phyloP scores from a whole-genome alignment of 192 early-diverging fungal genomes.

The Mortierella hygrophila region DNA sequence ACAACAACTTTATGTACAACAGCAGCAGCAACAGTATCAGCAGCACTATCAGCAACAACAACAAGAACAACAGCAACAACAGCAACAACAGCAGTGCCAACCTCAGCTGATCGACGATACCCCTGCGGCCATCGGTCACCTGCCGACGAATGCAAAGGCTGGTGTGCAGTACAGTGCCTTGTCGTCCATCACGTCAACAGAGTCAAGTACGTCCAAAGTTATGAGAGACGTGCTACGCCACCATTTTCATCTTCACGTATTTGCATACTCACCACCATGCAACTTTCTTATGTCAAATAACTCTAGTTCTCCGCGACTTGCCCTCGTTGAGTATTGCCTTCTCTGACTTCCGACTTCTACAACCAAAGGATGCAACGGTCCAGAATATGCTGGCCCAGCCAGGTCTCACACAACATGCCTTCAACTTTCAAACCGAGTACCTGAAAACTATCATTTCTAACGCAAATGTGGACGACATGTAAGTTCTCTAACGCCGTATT shows the following conservation, averaged over 20 bases:
- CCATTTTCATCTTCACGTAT: neutral
- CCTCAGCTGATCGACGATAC: neutral
- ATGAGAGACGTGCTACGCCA: neutral
- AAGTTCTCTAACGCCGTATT: neutral
- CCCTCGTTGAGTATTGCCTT: constrained; percentile 31
- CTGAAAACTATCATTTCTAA: constrained; percentile 19
- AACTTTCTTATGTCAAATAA: neutral
- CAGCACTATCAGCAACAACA: neutral
- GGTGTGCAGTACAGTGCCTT: constrained; percentile 42
- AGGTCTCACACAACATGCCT: neutral
- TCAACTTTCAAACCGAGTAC: constrained; percentile 24
- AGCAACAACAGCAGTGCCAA: neutral
- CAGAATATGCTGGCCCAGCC: neutral
- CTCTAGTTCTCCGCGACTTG: constrained; percentile 35
- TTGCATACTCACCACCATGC: neutral
- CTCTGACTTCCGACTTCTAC: constrained; percentile 26
- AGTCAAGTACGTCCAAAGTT: constrained; percentile 18
- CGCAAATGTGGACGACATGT: constrained; percentile 30
- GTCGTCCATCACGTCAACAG: constrained; percentile 30
- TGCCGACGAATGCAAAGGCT: constrained; percentile 25
- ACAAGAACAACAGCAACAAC: neutral
- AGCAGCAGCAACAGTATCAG: neutral
- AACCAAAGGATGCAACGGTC: neutral
- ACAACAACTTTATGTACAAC: neutral
- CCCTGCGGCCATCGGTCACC: neutral